Conservation (phyloP, 768 basidiomycete species). For the Xerocomus brunneocitrinus region DNA sequence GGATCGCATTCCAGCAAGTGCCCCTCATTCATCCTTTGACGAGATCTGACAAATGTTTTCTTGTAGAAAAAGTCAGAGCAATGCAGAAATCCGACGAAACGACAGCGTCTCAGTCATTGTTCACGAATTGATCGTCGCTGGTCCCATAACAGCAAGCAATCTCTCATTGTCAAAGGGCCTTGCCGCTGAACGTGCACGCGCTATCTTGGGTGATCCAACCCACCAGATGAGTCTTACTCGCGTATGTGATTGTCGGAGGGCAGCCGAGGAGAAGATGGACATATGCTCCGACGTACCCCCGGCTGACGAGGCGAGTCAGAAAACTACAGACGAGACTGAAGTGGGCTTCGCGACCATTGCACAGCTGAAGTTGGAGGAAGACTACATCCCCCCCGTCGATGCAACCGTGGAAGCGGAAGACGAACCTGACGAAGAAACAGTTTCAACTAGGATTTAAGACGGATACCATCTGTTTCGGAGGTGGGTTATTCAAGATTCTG, state of each 20-base stretch:
- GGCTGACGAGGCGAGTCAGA: conserved; percentile 18
- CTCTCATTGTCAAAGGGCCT: conserved; percentile 61
- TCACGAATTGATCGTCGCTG: conserved; percentile 52
- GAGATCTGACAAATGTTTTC: background rate
- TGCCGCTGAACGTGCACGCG: conserved; percentile 58
- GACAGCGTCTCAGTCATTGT: conserved; percentile 55
- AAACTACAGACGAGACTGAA: conserved; percentile 42
- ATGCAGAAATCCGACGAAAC: conserved; percentile 38
- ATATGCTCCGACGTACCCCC: conserved; percentile 17
- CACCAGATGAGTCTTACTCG: conserved; percentile 42
- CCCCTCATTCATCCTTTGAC: background rate
- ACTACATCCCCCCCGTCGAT: conserved; percentile 11
- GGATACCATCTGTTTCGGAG: conserved; percentile 1
- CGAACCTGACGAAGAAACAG: conserved; percentile 16
- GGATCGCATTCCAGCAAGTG: conserved; percentile 43
- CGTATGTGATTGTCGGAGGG: conserved; percentile 40
- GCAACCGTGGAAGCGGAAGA: conserved; percentile 17
- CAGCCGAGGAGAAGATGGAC: conserved; percentile 11
- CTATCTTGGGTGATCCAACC: conserved; percentile 44
- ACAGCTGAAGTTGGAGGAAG: conserved; percentile 29
- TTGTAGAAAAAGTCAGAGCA: conserved; percentile 42
- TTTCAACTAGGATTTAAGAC: conserved; percentile 4
- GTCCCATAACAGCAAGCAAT: conserved; percentile 58
- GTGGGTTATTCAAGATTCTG: conserved; percentile 18
- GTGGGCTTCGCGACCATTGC: conserved; percentile 47